These are phyloP conservation scores for Lasiodiplodia theobromae DNA, from an alignment of 2,329 filamentous ascomycete species.

Conservation along the genomic window DNA sequence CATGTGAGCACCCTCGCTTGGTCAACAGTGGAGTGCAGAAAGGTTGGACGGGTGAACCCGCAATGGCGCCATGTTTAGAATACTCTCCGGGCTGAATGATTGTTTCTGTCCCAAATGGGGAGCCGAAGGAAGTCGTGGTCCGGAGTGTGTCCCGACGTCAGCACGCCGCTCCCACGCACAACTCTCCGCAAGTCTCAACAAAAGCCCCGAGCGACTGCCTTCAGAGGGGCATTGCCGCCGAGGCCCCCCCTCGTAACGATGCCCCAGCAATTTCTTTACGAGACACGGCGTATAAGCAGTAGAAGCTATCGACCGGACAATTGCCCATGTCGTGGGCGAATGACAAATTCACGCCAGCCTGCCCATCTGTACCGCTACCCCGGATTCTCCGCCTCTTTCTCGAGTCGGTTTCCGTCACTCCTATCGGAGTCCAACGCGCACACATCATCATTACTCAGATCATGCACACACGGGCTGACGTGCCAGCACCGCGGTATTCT, in stretches of 20 bases:
- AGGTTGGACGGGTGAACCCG: not conserved
- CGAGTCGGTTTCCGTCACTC: not conserved
- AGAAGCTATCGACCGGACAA: no score
- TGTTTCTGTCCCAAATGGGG: not conserved
- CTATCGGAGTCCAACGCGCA: not conserved
- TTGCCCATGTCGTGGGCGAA: no score
- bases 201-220: no score
- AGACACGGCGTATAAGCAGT: no score
- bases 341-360: no score
- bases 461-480: not conserved
- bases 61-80: not conserved
- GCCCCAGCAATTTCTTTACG: no score
- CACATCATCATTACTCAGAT: not conserved
- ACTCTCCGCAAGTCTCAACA: no score
- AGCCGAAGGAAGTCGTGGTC: not conserved
- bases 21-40: not conserved
- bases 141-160: not conserved
- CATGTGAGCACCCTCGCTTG: not conserved
- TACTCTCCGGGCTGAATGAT: not conserved
- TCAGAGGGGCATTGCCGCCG: no score
- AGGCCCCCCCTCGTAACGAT: no score
- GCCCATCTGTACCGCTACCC: not conserved
- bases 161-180: not conserved
- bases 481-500: not conserved
- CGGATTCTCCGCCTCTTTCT: not conserved